Evolutionary conservation across 345 rosid species (phyloP), one percentile per base, ranked within the genome.

Genomic region (Populus pruinosa): DNA sequence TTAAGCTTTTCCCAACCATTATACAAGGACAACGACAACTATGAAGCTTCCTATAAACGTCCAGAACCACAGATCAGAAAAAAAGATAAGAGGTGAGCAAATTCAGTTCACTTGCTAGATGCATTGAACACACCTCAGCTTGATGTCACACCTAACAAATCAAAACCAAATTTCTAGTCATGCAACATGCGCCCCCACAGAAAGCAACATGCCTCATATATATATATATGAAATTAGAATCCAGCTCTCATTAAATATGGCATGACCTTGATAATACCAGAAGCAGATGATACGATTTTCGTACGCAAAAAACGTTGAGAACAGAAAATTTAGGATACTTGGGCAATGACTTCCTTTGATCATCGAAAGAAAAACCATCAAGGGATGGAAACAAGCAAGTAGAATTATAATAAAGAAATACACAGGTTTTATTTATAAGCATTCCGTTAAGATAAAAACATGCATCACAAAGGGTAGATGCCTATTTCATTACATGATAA

Each of bases 401-500:
- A 23, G 25, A 59, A n/a, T 3, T 23, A 59, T 23, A 25, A 59
- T 10, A n/a, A n/a, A 23, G 23, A n/a, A 10, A 9, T 9, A 23
- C 13, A 8, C 5, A 20, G 23, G 12, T 11, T 74, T 79, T 80
- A 72, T 80, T 82, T 66, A 75, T 81, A n/a, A 69, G 62, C 18
- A 77, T 43, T 29, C 78, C 71, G 59, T 53, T 4, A 43, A 27
- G 5, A 59, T 59, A 23, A 23, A 38, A 67, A 43, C 82, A 69
- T 62, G 78, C 78, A 78, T 43, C 83, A 79, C 80, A 71, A 77
- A 81, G 83, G 85, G 82, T 31, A 66, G 75, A 55, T 36, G 47
- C n/a, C 14, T 14, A 56, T 77, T 79, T 73, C 83, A 81, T 77
- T 75, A 75, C 81, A 81, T 39, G 33, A 70, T 50, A 17, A 76